phyloP scores from a whole-genome alignment of 106 monocot genomes.

The Amphibolis antarctica region DNA sequence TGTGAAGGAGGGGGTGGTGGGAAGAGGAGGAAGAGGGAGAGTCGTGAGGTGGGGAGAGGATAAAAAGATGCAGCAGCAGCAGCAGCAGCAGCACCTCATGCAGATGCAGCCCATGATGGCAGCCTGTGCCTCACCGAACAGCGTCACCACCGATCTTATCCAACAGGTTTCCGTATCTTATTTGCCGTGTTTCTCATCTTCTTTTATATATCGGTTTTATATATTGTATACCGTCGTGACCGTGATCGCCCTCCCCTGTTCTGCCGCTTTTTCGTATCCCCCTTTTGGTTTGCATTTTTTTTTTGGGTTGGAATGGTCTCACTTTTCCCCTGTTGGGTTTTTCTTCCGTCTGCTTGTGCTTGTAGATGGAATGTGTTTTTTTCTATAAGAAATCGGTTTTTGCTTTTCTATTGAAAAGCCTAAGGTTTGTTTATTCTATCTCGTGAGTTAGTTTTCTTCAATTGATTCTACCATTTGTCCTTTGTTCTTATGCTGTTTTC shows the following conservation, averaged over 20 bases:
- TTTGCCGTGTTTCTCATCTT: background rate
- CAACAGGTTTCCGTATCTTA: slow-evolving; percentile 34
- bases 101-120: slow-evolving; percentile 80
- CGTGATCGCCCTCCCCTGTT: background rate
- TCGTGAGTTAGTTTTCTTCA: background rate
- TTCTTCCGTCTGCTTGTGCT: background rate
- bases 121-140: slow-evolving; percentile 40
- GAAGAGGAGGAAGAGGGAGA: background rate
- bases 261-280: background rate
- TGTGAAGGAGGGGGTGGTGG: background rate
- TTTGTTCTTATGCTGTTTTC: background rate
- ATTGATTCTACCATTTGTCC: background rate
- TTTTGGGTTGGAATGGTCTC: background rate
- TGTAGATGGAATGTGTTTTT: background rate
- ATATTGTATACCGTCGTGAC: background rate
- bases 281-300: background rate
- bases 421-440: background rate
- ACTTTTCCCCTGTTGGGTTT: no score
- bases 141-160: slow-evolving; percentile 62
- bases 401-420: background rate
- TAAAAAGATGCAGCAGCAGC: slow-evolving; percentile 1
- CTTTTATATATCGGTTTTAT: background rate
- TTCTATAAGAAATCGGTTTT: background rate
- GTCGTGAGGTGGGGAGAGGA: background rate
- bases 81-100: slow-evolving; percentile 62